A percentile compares a stretch with the other conserved stretches of the same genome.
These are phyloP conservation scores for Eutrema heterophyllum DNA, from an alignment of 345 rosid genomes.

Conservation along the genomic window DNA sequence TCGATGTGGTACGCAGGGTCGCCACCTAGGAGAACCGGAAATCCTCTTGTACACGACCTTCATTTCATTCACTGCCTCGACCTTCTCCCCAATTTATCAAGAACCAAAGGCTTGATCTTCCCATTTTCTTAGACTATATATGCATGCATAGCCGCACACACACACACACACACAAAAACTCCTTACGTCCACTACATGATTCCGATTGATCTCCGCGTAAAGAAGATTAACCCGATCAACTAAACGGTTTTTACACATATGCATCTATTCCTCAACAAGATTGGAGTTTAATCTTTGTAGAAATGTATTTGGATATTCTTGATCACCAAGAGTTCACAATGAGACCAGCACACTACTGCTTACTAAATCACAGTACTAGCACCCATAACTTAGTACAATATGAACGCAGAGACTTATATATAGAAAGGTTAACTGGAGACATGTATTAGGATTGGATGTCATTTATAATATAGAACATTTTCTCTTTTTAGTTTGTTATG, in stretches of 20 bases:
- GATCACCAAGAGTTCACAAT: neutral
- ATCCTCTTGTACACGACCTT: constrained; percentile 68
- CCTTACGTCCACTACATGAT: neutral
- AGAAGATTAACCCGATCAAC: neutral
- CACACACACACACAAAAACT: neutral
- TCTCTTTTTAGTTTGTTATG: neutral
- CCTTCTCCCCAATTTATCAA: constrained; percentile 53
- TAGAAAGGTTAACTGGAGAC: neutral
- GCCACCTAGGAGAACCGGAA: constrained; percentile 70
- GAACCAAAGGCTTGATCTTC: constrained; percentile 37
- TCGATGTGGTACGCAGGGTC: constrained; percentile 55
- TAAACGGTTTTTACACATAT: neutral
- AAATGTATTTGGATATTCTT: neutral
- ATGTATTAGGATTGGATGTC: neutral
- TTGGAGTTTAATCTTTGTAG: neutral
- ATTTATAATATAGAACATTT: neutral
- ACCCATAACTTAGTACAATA: neutral
- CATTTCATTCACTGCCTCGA: constrained; percentile 66
- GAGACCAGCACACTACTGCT: neutral
- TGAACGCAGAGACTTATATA: neutral
- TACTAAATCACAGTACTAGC: neutral
- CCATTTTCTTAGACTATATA: neutral
- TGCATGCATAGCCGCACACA: neutral
- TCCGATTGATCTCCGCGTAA: neutral
- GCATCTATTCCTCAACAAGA: constrained; percentile 2